These are phyloP conservation scores for Helichrysum umbraculigerum DNA, from an alignment of 129 eudicot species.

Conservation along the genomic window DNA sequence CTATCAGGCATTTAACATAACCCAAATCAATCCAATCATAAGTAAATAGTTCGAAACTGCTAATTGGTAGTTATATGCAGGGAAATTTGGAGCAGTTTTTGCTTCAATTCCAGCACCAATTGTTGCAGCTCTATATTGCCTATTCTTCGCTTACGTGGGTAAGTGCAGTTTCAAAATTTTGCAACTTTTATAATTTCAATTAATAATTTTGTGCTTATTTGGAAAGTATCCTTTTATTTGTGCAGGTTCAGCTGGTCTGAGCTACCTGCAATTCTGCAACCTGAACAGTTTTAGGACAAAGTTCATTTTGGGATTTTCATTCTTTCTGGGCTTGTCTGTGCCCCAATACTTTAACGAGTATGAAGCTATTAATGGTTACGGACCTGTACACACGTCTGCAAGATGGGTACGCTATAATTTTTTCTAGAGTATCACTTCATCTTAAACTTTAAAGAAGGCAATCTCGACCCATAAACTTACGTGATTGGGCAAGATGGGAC, in stretches of 20 bases:
- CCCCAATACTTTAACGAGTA: slow-evolving; percentile 74
- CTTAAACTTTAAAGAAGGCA: neutral
- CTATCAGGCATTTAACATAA: neutral
- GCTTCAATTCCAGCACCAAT: slow-evolving; percentile 73
- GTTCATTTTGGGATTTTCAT: slow-evolving; percentile 63
- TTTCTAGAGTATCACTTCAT: neutral
- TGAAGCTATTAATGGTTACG: slow-evolving; percentile 52
- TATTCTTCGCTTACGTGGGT: slow-evolving; percentile 76
- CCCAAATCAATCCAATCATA: neutral
- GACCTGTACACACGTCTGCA: slow-evolving; percentile 72
- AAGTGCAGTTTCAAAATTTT: slow-evolving; percentile 22
- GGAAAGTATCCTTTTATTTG: neutral
- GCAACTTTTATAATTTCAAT: neutral
- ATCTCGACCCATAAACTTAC: neutral
- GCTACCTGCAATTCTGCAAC: slow-evolving; percentile 74
- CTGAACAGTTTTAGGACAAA: slow-evolving; percentile 73
- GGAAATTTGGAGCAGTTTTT: slow-evolving; percentile 74
- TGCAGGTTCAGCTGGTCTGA: slow-evolving; percentile 64
- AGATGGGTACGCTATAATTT: slow-evolving; percentile 84
- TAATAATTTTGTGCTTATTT: neutral
- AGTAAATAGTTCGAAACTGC: neutral
- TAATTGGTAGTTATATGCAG: slow-evolving; percentile 32
- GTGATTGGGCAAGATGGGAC: neutral
- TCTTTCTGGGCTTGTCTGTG: slow-evolving; percentile 62
- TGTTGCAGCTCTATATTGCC: slow-evolving; percentile 66